Evolutionary conservation across 2,329 filamentous ascomycete species (phyloP).

Genomic region (Tolypocladium ovalisporum): DNA sequence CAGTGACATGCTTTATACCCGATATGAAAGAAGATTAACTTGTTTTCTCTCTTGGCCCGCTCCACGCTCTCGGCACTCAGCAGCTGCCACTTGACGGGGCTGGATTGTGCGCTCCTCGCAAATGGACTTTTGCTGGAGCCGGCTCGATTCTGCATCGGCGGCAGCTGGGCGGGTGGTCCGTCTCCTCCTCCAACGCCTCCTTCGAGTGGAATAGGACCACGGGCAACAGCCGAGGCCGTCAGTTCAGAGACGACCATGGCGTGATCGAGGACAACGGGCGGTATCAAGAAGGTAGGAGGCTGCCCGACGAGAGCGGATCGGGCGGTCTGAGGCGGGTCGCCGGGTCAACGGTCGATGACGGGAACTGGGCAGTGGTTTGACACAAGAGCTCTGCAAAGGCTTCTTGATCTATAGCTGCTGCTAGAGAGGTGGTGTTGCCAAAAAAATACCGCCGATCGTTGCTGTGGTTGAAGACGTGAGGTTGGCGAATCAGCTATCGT

Average conservation of each 20-base stretch:
- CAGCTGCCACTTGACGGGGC: constrained; percentile 85
- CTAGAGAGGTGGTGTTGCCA: not conserved
- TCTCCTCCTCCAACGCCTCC: constrained; percentile 7
- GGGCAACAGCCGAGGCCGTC: constrained; percentile 21
- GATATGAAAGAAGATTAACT: constrained; percentile 85
- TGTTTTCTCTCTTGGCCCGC: constrained; percentile 70
- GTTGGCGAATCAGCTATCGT: not conserved
- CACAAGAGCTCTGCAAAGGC: not conserved
- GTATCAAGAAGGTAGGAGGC: not conserved
- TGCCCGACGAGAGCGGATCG: not conserved
- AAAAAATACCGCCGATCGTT: not conserved
- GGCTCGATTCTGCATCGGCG: constrained; percentile 24
- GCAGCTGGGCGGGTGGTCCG: constrained; percentile 3
- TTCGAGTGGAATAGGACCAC: constrained; percentile 16
- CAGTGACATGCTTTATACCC: constrained; percentile 95
- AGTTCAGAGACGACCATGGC: constrained; percentile 16
- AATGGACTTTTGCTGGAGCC: constrained; percentile 36
- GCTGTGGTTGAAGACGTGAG: not conserved
- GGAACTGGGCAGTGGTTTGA: not conserved
- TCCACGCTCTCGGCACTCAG: constrained; percentile 69
- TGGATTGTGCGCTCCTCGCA: constrained; percentile 64
- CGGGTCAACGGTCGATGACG: not conserved
- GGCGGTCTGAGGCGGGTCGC: not conserved
- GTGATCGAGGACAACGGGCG: not conserved
- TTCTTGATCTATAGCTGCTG: not conserved